phyloP scores from a whole-genome alignment of 768 basidiomycete species.

The Russula earlei region DNA sequence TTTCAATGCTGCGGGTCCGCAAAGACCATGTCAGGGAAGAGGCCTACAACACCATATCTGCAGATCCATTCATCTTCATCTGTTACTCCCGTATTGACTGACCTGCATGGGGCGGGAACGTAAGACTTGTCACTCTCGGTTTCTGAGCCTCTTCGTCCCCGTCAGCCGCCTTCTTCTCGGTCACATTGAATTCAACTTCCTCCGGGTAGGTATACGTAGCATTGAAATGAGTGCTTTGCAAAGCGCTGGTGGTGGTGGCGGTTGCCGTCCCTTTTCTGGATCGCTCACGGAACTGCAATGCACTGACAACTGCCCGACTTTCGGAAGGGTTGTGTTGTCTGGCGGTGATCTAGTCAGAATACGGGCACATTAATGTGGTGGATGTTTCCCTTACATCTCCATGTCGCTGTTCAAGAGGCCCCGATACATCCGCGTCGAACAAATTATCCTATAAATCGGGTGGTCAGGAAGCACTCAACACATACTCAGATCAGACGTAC shows the following conservation, averaged over 20 bases:
- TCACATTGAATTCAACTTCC: not conserved
- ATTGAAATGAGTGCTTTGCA: not conserved
- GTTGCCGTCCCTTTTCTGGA: not conserved
- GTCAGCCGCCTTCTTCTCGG: not conserved
- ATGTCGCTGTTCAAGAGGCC: not conserved
- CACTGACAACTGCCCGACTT: not conserved
- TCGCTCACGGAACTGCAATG: not conserved
- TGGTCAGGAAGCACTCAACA: not conserved
- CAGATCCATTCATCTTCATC: too few relatives aligned
- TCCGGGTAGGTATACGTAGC: not conserved
- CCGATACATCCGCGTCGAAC: conserved; percentile 12
- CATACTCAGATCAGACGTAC: not conserved
- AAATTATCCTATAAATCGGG: not conserved
- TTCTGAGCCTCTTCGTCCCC: not conserved
- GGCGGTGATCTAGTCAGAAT: not conserved
- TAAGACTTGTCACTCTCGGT: not conserved
- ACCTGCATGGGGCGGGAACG: not conserved
- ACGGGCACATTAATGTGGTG: not conserved
- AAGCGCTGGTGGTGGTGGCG: not conserved
- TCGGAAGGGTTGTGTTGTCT: not conserved
- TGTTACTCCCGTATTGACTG: too few relatives aligned
- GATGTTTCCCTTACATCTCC: not conserved
- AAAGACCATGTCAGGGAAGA: too few relatives aligned
- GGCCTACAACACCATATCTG: too few relatives aligned
- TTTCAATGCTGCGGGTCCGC: too few relatives aligned